phyloP scores from a whole-genome alignment of 192 early-diverging fungal genomes.

The Rhizophagus sp. region DNA sequence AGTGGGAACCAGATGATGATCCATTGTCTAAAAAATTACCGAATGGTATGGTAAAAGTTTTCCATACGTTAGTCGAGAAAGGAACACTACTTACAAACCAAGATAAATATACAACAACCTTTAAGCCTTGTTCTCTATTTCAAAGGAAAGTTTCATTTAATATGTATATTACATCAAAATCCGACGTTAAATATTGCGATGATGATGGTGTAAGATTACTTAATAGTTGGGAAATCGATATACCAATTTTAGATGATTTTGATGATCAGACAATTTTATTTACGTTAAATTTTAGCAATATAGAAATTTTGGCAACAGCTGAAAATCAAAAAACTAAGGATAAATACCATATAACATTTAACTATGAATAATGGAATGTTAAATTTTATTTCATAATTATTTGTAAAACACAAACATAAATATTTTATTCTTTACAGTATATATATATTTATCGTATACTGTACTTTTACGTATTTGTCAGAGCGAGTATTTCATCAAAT shows the following conservation, averaged over 20 bases:
- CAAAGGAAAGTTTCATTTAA: neutral
- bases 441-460: no score
- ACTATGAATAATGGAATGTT: neutral
- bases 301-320: neutral
- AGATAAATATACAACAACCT: neutral
- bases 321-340: neutral
- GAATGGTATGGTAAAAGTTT: neutral
- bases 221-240: neutral
- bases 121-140: neutral
- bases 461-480: no score
- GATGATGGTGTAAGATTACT: neutral
- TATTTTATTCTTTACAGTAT: no score
- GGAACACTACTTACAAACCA: neutral
- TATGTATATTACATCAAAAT: neutral
- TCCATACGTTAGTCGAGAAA: neutral
- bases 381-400: no score
- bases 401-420: no score
- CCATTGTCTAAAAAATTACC: neutral
- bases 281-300: neutral
- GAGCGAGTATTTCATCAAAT: no score
- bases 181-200: neutral
- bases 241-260: neutral
- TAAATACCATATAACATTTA: neutral
- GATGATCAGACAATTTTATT: neutral
- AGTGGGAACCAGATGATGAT: neutral